Evolutionary conservation across 2,329 filamentous ascomycete genomes (phyloP), one percentile per base, ranked within the genome.

Genomic region (Trichoderma arundinaceum): DNA sequence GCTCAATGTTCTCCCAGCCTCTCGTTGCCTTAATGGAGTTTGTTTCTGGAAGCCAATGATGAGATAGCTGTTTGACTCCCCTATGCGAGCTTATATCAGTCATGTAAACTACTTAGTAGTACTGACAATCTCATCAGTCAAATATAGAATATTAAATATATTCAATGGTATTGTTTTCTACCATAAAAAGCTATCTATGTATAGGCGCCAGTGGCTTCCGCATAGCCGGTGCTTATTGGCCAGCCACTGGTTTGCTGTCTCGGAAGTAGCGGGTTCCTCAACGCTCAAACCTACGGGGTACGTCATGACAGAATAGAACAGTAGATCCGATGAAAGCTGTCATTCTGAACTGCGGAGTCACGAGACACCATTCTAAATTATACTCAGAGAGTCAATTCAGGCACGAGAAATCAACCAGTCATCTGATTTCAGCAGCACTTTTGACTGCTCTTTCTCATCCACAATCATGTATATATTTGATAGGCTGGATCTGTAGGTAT

Each of bases 251-350:
- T 32, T 38, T 19, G 38, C 15, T 57, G 39, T 10, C 15, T 41
- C 57, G 57, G 57, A 60, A 60, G 57, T 51, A 51, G 57, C 43
- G 57, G 57, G 43, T 6, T 49, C 22, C 22, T 28, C 22, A 28
- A 28, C 22, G 22, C 22, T 28, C 4, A 28, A 28, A 28, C 35
- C 35, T 38, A 38, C 5, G 5, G 33, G 33, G 33, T 51, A 51
- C 48, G 48, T 51, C 48, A 51, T 51, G 48, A 33, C 28, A n/a
- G 15, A 13, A 51, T n/a, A 22, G 15, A 51, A 35, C 33, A 35
- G 46, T 7, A 32, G 48, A 33, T n/a, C 13, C 13, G 5, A 32
- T 10, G 13, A 49, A 15, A 32, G 28, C 28, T 33, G 7, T n/a
- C 28, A 32, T 2, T 9, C 15, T 10, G 28, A n/a, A 32, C n/a